Evolutionary conservation across 306 rosid genomes (phyloP).

Genomic region (Cercis canadensis): DNA sequence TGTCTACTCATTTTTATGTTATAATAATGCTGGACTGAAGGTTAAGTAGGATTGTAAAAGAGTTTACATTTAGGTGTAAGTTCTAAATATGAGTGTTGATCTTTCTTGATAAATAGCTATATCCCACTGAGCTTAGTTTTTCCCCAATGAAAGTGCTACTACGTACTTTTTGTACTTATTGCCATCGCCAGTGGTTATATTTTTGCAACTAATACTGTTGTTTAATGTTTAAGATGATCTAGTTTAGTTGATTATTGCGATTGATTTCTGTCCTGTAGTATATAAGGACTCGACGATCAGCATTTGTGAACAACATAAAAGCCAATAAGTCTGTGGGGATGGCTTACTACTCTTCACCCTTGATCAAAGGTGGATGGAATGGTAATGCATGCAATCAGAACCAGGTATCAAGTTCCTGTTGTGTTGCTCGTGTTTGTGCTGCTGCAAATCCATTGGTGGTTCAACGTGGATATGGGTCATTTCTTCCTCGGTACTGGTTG

Average conservation of each 20-base stretch:
- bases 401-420: slow-evolving; percentile 33
- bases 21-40: not conserved
- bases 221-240: slow-evolving; percentile 8
- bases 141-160: not conserved
- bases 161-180: not conserved
- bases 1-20: not conserved
- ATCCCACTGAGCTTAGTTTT: not conserved
- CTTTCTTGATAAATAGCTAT: not conserved
- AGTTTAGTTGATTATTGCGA: slow-evolving; percentile 31
- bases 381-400: slow-evolving; percentile 31
- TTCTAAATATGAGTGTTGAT: not conserved
- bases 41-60: not conserved
- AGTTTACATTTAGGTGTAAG: not conserved
- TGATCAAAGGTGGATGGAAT: slow-evolving; percentile 41
- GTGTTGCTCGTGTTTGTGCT: slow-evolving; percentile 25
- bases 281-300: slow-evolving; percentile 45
- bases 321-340: slow-evolving; percentile 34
- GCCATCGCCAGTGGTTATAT: slow-evolving; percentile 1
- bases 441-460: slow-evolving; percentile 29
- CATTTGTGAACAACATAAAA: slow-evolving; percentile 44
- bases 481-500: slow-evolving; percentile 75
- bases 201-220: slow-evolving; percentile 13
- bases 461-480: slow-evolving; percentile 52
- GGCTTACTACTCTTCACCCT: slow-evolving; percentile 40
- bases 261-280: slow-evolving; percentile 51